phyloP scores from a whole-genome alignment of 306 rosid species.

The Gastrolobium villosum region DNA sequence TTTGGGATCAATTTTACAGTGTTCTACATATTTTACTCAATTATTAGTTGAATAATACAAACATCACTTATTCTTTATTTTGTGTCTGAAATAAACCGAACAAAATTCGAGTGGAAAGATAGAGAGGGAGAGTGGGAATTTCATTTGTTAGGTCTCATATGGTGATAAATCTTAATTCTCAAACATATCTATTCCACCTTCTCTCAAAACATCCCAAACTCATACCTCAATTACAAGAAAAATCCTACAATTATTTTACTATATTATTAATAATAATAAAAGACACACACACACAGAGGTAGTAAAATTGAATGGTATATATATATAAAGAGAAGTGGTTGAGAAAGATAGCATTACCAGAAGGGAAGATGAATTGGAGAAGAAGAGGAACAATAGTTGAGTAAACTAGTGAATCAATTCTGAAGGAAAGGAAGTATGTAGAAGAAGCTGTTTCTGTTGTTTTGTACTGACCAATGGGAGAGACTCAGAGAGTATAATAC shows the following conservation, averaged over 20 bases:
- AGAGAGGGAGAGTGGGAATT: not conserved
- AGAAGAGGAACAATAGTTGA: too few species aligned
- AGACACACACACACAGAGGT: too few species aligned
- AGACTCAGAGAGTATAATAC: not conserved
- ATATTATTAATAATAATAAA: not conserved
- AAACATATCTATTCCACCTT: not conserved
- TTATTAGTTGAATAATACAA: not conserved
- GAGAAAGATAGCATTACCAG: too few species aligned
- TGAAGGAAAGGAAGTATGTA: too few species aligned
- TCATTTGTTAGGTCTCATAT: not conserved
- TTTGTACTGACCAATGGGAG: not conserved
- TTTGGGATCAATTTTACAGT: constrained; percentile 8
- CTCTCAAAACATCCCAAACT: not conserved
- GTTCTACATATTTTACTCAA: not conserved
- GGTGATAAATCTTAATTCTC: too few species aligned
- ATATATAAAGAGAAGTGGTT: too few species aligned
- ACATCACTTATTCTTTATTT: not conserved
- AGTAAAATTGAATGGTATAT: too few species aligned
- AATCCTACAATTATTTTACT: not conserved
- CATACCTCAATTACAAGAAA: not conserved
- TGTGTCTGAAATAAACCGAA: not conserved
- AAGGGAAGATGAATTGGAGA: too few species aligned
- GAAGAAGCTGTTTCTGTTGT: too few species aligned
- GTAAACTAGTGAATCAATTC: too few species aligned
- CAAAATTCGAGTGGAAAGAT: not conserved